Evolutionary conservation across 2,329 filamentous ascomycete species (phyloP).

Genomic region (Saccharata proteae): DNA sequence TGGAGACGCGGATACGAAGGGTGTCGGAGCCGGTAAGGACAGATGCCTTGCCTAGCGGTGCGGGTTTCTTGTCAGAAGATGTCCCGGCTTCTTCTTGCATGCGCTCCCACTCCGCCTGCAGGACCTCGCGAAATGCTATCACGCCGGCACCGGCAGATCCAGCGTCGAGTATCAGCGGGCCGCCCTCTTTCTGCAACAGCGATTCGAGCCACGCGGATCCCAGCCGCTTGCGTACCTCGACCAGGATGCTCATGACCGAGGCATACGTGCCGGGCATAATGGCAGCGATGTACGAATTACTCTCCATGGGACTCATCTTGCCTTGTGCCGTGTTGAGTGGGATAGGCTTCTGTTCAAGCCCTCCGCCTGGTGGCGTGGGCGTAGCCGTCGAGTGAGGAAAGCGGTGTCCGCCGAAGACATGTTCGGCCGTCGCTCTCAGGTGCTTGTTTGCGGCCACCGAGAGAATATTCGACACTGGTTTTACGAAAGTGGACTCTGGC

Average conservation of each 20-base stretch:
- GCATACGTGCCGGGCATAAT: conserved; percentile 62
- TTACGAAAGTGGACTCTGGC: conserved; percentile 55
- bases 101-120: conserved; percentile 69
- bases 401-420: conserved; percentile 61
- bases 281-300: conserved; percentile 58
- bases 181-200: conserved; percentile 47
- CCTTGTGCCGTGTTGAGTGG: conserved; percentile 50
- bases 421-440: conserved; percentile 57
- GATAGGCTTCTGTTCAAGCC: conserved; percentile 50
- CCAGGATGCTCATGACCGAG: conserved; percentile 52
- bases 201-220: conserved; percentile 58
- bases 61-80: conserved; percentile 11
- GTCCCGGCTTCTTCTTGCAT: conserved; percentile 35
- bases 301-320: conserved; percentile 63
- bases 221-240: conserved; percentile 62
- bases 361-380: conserved; percentile 42
- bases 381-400: conserved; percentile 69
- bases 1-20: conserved; percentile 62
- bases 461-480: conserved; percentile 61
- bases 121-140: conserved; percentile 64
- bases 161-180: conserved; percentile 58
- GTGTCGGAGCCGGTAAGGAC: conserved; percentile 67
- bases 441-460: conserved; percentile 54
- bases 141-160: conserved; percentile 63
- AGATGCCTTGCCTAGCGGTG: conserved; percentile 60